Evolutionary conservation across 2,329 filamentous ascomycete species (phyloP).

Genomic region (Purpureocillium takamizusanense): DNA sequence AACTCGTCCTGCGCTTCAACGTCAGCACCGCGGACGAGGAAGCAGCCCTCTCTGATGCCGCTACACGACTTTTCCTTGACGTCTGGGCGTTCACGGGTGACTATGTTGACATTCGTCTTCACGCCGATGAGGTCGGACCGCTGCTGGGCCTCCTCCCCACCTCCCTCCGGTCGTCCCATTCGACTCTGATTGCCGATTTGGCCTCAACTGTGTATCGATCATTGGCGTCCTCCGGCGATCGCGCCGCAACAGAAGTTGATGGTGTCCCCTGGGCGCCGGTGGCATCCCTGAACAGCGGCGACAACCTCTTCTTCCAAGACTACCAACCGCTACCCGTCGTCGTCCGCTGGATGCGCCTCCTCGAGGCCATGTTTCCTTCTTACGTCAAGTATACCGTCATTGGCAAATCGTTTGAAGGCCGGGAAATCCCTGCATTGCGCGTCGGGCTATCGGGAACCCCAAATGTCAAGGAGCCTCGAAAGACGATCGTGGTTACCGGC

Average conservation of each 20-base stretch:
- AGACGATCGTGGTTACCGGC: constrained; percentile 73
- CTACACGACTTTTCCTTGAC: constrained; percentile 71
- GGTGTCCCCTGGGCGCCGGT: constrained; percentile 19
- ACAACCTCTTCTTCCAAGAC: constrained; percentile 82
- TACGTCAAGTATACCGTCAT: constrained; percentile 67
- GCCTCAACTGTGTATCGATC: constrained; percentile 63
- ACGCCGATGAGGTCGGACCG: constrained; percentile 66
- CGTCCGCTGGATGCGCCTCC: constrained; percentile 81
- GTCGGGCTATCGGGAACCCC: constrained; percentile 51
- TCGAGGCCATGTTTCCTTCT: constrained; percentile 82
- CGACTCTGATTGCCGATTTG: constrained; percentile 71
- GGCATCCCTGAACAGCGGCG: constrained; percentile 27
- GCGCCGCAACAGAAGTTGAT: constrained; percentile 11
- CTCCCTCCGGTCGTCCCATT: constrained; percentile 63
- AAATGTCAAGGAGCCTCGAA: constrained; percentile 41
- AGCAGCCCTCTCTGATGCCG: constrained; percentile 60
- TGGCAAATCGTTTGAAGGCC: constrained; percentile 80
- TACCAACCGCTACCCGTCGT: constrained; percentile 83
- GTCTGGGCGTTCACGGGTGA: constrained; percentile 79
- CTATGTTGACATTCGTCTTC: constrained; percentile 77
- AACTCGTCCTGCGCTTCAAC: constrained; percentile 87
- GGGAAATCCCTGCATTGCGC: constrained; percentile 74
- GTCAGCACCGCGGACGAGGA: constrained; percentile 62
- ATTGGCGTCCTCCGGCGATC: constrained; percentile 14
- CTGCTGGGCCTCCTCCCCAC: constrained; percentile 69